Evolutionary conservation across 331 rosid species (phyloP), one percentile per base, ranked within the genome.

Genomic region (Dryas integrifolia): DNA sequence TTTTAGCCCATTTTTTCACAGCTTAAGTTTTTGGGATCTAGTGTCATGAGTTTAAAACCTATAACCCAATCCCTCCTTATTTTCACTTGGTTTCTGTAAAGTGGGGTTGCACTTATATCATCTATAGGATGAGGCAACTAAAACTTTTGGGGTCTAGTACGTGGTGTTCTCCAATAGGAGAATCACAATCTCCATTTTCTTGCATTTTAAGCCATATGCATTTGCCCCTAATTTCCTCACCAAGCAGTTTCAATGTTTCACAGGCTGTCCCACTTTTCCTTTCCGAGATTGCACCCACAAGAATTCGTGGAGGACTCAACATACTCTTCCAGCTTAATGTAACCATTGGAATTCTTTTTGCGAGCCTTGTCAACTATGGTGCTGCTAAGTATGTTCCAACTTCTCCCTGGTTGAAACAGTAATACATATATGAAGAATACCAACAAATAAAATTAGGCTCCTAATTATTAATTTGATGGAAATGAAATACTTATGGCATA

Each of bases 231-330:
- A 26, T 50, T 12, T 62, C 64, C 41, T 18, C 10, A 51, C 18
- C 51, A 69, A 40, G 43, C 43, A 1, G 40, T n/a, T 6, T 15
- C 52, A 41, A 62, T 69, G 52, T 21, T 12, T 0, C 24, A 38
- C 58, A 80, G 84, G 87, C 80, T 13, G 85, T 80, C 38, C 87
- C 87, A 9, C 65, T 84, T 51, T 84, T 84, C 57, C 70, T 84
- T 5, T 84, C 87, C 7, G 85, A 84, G 83, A 84, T 80, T 47
- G 87, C 85, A 6, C 85, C 87, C 0, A 80, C 87, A 6, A 80
- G 80, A 58, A 77, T 84, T 3, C 78, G 85, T 5, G 85, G 85
- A 65, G 85, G 83, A 1, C 68, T 84, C 2, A 84, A 80, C 79
- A 80, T 84, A 40, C 56, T 80, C 46, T 84, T 84, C 35, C 85